These are phyloP conservation scores for Globisporangium irregulare DNA, from an alignment of 352 stramenopile species.

Conservation along the genomic window DNA sequence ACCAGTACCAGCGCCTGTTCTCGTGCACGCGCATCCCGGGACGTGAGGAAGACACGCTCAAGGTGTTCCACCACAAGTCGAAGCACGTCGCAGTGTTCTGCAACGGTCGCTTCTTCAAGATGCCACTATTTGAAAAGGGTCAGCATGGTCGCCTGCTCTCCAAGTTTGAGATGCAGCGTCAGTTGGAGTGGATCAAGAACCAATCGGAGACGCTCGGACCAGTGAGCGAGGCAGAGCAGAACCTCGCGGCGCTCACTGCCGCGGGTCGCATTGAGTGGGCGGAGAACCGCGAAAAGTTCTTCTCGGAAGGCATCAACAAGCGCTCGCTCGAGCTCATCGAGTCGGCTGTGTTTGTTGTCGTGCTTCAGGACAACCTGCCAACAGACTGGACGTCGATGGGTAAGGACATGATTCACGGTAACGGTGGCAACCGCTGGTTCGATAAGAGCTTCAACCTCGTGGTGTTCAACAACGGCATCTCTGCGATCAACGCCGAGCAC, in stretches of 20 bases:
- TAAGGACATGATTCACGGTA: constrained; percentile 81
- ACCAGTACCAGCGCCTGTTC: constrained; percentile 89
- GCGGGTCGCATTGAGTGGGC: constrained; percentile 85
- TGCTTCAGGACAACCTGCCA: constrained; percentile 63
- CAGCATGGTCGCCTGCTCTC: constrained; percentile 69
- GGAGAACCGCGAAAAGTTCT: constrained; percentile 86
- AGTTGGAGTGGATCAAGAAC: constrained; percentile 69
- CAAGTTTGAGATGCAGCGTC: constrained; percentile 78
- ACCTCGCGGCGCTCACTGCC: constrained; percentile 79
- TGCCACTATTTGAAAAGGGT: constrained; percentile 82
- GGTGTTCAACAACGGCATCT: constrained; percentile 93
- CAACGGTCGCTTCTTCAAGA: constrained; percentile 86
- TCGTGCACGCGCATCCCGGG: constrained; percentile 86
- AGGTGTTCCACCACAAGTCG: constrained; percentile 65
- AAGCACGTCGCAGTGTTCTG: constrained; percentile 89
- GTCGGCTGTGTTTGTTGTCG: constrained; percentile 74
- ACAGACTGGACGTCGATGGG: constrained; percentile 66
- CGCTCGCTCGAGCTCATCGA: constrained; percentile 76
- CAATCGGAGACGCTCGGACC: constrained; percentile 39
- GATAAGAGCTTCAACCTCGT: constrained; percentile 97
- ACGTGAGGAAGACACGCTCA: constrained; percentile 79
- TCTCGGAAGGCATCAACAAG: constrained; percentile 87
- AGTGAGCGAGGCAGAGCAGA: constrained; percentile 36
- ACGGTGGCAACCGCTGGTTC: constrained; percentile 94
- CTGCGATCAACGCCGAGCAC: constrained; percentile 94